Base-by-base conservation (phyloP, 768 basidiomycete species). In the Macrolepiota fuliginosa region DNA sequence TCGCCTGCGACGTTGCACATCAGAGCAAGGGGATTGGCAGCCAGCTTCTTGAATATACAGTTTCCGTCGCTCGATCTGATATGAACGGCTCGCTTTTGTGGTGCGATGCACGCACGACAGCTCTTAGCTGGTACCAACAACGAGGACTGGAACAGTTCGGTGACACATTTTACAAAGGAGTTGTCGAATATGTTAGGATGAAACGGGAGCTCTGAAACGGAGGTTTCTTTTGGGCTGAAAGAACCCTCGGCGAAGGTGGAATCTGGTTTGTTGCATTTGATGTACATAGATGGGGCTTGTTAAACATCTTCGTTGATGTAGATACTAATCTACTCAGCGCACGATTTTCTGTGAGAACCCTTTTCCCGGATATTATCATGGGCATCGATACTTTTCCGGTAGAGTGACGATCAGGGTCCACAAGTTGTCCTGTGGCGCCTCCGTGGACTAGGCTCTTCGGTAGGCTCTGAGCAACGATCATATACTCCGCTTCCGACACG, bases 151-250 rank as follows among this genome's bases (percentile, higher is more conserved):
- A 67, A 24, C 62, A 73, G n/a, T 83, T 85, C 60, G 85, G 85
- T 19, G 70, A 75, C 17, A 70, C 57, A 0, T 86, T 88, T 69
- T 84, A 67, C 72, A 87, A 86, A 72, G 78, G 77, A 4, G 68
- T 73, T 45, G 80, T 85, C 64, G 76, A 84, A 72, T 88, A 86
- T 68, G 71, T 83, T 64, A 76, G 81, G 54, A 86, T 88, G 85
- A 75, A 71, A 69, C 74, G 77, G 65, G 65, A 67, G 42, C 29
- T 72, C 22, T 32, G 29, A 32, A 32, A 32, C 7, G 7, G 29
- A 32, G 29, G 29, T 32, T 32, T 32, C 29, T 32, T 56, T n/a
- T 32, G 10, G 54, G 54, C 40, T 35, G 56, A 22, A 47, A 10
- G 17, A 12, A 19, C n/a, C 45, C 22, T 36, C 35, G 36, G 53